These are phyloP conservation scores for Boletus sp. DNA, from an alignment of 768 basidiomycete species.

Conservation along the genomic window DNA sequence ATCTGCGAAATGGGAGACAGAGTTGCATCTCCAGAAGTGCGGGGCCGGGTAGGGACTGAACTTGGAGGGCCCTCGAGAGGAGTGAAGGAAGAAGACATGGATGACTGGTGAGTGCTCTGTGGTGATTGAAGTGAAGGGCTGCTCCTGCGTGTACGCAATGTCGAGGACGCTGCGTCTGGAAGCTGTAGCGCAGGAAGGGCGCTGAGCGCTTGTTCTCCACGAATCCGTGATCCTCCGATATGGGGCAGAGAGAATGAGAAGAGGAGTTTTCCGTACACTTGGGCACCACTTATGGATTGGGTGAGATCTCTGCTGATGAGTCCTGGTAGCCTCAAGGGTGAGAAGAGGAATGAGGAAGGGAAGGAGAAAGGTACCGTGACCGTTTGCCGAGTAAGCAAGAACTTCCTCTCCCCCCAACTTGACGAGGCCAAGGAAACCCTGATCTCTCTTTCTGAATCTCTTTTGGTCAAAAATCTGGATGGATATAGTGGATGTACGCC, in stretches of 20 bases:
- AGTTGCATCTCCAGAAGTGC: conserved; percentile 16
- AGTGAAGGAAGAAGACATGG: conserved; percentile 22
- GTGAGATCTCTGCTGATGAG: conserved; percentile 65
- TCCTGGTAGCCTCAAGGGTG: conserved; percentile 37
- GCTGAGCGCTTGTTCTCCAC: conserved; percentile 15
- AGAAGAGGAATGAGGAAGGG: not conserved
- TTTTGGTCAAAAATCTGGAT: conserved; percentile 91
- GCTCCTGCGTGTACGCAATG: conserved; percentile 21
- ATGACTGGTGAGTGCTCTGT: conserved; percentile 15
- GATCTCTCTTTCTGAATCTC: conserved; percentile 85
- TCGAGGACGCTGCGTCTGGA: conserved; percentile 11
- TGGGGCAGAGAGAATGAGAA: conserved; percentile 53
- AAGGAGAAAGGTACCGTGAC: conserved; percentile 37
- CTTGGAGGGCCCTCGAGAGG: conserved; percentile 8
- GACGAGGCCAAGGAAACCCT: conserved; percentile 67
- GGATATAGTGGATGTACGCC: conserved; percentile 68
- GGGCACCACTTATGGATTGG: conserved; percentile 28
- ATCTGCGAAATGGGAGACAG: conserved; percentile 9
- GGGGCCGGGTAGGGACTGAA: conserved; percentile 12
- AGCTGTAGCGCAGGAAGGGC: conserved; percentile 16
- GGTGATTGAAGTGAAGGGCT: conserved; percentile 24
- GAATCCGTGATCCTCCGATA: conserved; percentile 21
- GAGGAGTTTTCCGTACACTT: conserved; percentile 81
- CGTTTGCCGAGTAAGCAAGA: conserved; percentile 45
- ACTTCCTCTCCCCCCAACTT: conserved; percentile 56